Evolutionary conservation across 805 yeast genomes (phyloP).

Genomic region (Sugiyamaella smithiae): DNA sequence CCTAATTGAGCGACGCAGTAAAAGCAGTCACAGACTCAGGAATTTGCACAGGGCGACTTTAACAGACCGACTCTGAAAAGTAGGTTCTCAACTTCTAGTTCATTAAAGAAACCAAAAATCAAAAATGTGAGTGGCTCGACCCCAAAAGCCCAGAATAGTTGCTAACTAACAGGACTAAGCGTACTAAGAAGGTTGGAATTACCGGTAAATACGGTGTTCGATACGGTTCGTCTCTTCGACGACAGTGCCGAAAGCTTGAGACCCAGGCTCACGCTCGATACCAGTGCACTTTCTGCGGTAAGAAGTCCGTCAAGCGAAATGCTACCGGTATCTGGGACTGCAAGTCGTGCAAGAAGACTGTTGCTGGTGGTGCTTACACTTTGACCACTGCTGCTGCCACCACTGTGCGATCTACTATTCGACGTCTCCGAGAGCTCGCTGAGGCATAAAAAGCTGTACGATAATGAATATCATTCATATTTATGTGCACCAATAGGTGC

Average conservation of each 20-base stretch:
- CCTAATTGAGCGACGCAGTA: too few species aligned
- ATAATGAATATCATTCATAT: conserved; percentile 7
- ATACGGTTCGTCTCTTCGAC: conserved; percentile 99
- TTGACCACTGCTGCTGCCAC: conserved; percentile 98
- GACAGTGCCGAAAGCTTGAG: conserved; percentile 99
- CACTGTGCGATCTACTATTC: conserved; percentile 99
- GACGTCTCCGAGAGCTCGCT: conserved; percentile 99
- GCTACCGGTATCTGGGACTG: conserved; percentile 99
- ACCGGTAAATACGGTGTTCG: conserved; percentile 99
- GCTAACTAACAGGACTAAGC: conserved; percentile 76
- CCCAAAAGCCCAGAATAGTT: not conserved
- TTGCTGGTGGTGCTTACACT: conserved; percentile 99
- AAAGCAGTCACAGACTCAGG: conserved; percentile 3
- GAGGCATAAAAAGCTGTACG: conserved; percentile 72
- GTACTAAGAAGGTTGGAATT: conserved; percentile 99
- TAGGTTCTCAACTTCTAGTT: conserved; percentile 3
- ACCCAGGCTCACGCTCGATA: conserved; percentile 98
- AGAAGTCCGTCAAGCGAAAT: conserved; percentile 95
- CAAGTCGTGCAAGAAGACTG: conserved; percentile 89
- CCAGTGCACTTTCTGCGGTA: conserved; percentile 99
- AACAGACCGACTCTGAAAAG: conserved; percentile 1
- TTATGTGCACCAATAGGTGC: conserved; percentile 3
- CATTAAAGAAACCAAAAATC: not conserved
- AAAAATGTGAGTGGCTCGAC: not conserved
- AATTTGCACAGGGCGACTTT: too few species aligned